Evolutionary conservation across 306 rosid species (phyloP).

Genomic region (Rosa chinensis): DNA sequence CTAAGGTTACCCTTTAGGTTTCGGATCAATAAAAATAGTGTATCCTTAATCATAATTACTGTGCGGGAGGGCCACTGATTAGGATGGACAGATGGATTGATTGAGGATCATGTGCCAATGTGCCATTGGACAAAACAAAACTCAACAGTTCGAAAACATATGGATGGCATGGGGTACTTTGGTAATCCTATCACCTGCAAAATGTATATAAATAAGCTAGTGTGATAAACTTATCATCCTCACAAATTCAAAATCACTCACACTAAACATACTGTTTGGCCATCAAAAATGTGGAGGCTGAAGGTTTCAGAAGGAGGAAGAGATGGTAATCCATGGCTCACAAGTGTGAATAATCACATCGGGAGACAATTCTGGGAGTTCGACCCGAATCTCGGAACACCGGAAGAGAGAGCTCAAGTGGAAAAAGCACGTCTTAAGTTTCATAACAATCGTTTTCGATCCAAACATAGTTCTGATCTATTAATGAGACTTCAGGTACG

Average conservation of each 20-base stretch:
- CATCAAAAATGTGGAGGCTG: constrained; percentile 59
- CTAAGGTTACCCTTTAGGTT: too few species aligned
- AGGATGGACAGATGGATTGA: too few species aligned
- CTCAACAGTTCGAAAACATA: neutral
- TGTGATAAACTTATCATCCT: neutral
- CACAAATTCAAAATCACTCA: neutral
- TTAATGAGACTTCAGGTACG: constrained; percentile 71
- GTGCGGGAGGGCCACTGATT: too few species aligned
- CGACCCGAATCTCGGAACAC: constrained; percentile 40
- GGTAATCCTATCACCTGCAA: neutral
- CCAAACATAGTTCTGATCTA: constrained; percentile 64
- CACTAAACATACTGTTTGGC: neutral
- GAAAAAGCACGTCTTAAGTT: constrained; percentile 40
- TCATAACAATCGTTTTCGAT: constrained; percentile 43
- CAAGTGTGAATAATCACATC: constrained; percentile 48
- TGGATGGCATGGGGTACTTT: neutral
- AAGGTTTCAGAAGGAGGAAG: constrained; percentile 41
- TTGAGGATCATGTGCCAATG: too few species aligned
- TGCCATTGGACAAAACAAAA: neutral
- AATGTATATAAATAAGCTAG: neutral
- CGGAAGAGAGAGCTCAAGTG: constrained; percentile 41
- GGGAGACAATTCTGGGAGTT: constrained; percentile 84
- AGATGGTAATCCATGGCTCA: constrained; percentile 26
- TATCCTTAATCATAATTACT: too few species aligned
- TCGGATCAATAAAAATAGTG: too few species aligned